phyloP scores from a whole-genome alignment of 1,284 basidiomycete species.

The Pseudozyma hubeiensis region DNA sequence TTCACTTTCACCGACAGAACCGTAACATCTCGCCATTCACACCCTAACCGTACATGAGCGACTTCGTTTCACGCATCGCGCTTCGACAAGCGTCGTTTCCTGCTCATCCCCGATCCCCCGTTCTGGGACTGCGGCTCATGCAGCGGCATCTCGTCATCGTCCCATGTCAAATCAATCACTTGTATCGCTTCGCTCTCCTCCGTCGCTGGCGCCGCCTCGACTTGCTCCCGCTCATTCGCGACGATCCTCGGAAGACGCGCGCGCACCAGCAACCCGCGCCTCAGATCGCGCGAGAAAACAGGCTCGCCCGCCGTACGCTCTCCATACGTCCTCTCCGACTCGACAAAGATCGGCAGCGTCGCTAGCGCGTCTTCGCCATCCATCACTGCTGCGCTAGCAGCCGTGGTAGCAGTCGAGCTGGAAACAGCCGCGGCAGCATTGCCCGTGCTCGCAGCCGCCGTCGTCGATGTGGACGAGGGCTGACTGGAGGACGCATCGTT shows the following conservation, averaged over 20 bases:
- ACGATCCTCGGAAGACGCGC: not conserved
- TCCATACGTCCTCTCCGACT: conserved; percentile 51
- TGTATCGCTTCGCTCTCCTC: conserved; percentile 22
- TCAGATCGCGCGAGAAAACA: conserved; percentile 40
- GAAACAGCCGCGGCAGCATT: not conserved
- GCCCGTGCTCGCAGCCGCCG: not conserved
- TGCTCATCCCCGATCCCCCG: not conserved
- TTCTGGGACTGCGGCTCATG: not conserved
- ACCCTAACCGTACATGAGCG: too few species aligned
- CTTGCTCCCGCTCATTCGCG: not conserved
- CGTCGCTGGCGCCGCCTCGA: not conserved
- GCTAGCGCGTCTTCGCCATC: conserved; percentile 1
- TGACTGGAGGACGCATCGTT: conserved; percentile 6
- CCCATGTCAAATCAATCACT: conserved; percentile 46
- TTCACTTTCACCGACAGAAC: too few species aligned
- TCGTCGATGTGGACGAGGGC: not conserved
- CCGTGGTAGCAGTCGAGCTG: not conserved
- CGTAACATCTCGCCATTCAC: too few species aligned
- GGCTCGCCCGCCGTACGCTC: conserved; percentile 45
- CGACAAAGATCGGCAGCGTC: conserved; percentile 25
- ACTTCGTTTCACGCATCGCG: conserved; percentile 24
- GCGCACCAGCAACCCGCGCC: conserved; percentile 29
- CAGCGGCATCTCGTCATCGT: conserved; percentile 30
- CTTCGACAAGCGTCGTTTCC: conserved; percentile 33
- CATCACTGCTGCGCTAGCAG: not conserved